Base-by-base conservation (phyloP, 2,329 filamentous ascomycete species). In the Aureobasidium uvarum region DNA sequence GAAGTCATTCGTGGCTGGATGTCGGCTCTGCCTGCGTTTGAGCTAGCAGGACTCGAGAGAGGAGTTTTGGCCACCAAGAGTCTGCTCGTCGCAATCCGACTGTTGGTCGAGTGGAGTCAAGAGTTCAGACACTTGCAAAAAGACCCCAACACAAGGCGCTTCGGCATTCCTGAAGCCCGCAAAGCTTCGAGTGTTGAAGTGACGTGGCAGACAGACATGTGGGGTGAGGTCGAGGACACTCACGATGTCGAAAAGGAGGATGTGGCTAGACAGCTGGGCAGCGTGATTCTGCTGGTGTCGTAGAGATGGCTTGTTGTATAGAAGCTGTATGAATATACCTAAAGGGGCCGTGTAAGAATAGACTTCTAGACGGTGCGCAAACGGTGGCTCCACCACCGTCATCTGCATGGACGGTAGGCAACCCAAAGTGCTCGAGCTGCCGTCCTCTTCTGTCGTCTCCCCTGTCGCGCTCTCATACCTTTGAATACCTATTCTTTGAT, bases 221-320 rank as follows among this genome's bases (percentile, higher is more conserved):
- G 95, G 94, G 95, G 95, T 10, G 93, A 96, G 81, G 95, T 99
- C 0, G 95, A 99, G 76, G 93, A 99, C 77, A 96, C 93, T 33
- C 95, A 99, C 78, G 95, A 99, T 81, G 95, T 99, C 0, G 90
- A 96, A 72, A 90, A 88, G 77, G 94, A 96, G 77, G 95, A 99
- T 77, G 71, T 98, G 69, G 85, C 86, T 74, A 84, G 94, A 72
- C 95, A 98, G 79, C 79, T 98, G 67, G 95, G 94, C 16, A 96
- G 92, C 75, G 90, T 92, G 13, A 83, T 96, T 18, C 75, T 98
- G 72, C 79, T 98, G 58, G 89, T 97, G 11, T 73, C 71, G 63
- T 76, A 64, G 43, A 54, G 20, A n/a, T 13, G 14, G 45, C 2
- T 2, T 13, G 13, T 25, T 33, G 39, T 45, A n/a, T 41, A 56